Base-by-base conservation (phyloP, 495 filamentous ascomycete species). In the Hypomontagnella submonticulosa region DNA sequence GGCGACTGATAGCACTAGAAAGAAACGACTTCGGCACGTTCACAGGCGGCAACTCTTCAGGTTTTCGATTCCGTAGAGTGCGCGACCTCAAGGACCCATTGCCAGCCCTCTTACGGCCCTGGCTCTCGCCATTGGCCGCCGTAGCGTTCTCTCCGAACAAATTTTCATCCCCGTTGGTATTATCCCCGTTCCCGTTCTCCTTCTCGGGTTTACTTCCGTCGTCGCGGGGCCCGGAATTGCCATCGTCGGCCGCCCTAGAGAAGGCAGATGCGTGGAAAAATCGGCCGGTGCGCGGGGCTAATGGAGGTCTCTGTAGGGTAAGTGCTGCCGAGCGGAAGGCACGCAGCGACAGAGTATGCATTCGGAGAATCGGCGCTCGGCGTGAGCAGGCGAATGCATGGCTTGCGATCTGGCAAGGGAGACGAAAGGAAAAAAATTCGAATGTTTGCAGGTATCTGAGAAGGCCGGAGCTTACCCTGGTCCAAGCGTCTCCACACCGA, bases 1-100 rank as follows among this genome's bases (percentile, higher is more conserved):
- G 41, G 23, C 69, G 63, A 56, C 61, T 66, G 1, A 80, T 70
- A 50, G 76, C 76, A 1, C 61, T 30, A 20, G 75, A 58, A 36
- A 73, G 48, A 67, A 87, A 86, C 50, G 76, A 80, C 7, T 69
- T 61, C 6, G 83, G 80, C 16, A 86, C 32, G 16, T 73, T 56
- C 3, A 83, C 63, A 15, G 77, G 72, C 2, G 82, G 80, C 0
- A 80, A 36, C 20, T 76, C 71, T 46, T 82, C 76, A 12, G 78
- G 73, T 55, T 74, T 72, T 44, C 76, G 75, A 62, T 61, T 72
- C 33, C 80, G 72, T 37, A 42, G 41, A n/a, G 70, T 66, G 23
- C 81, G 77, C 43, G 74, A 63, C 54, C 75, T 76, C 30, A 76
- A 69, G 16, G 75, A 76, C 16, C 76, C 74, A 63, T 74, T 76